Conservation (phyloP, 2,329 filamentous ascomycete genomes). For the Rugonectria rugulosa region DNA sequence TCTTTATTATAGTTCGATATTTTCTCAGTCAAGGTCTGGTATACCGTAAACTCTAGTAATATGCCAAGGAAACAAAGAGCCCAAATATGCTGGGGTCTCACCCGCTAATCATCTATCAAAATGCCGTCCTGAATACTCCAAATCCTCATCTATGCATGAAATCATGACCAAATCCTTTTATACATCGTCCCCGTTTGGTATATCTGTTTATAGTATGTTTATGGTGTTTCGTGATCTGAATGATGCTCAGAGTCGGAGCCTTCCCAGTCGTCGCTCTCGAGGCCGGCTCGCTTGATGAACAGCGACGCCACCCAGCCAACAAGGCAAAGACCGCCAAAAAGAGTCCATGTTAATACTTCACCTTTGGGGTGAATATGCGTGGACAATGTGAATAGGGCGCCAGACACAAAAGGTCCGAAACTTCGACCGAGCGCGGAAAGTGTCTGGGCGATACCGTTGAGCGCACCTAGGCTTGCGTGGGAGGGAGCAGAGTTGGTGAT, state of each 20-base stretch:
- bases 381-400: constrained; percentile 83
- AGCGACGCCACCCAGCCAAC: constrained; percentile 82
- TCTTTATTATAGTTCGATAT: no score
- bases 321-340: constrained; percentile 85
- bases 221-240: constrained; percentile 33
- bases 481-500: constrained; percentile 94
- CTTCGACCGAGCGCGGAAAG: constrained; percentile 90
- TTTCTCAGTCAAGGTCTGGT: no score
- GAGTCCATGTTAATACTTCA: constrained; percentile 83
- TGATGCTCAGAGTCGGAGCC: constrained; percentile 40
- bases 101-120: background rate
- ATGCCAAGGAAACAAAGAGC: background rate
- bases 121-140: background rate
- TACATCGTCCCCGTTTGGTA: no score
- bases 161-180: no score
- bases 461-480: constrained; percentile 82
- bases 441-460: constrained; percentile 94
- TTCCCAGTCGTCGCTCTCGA: constrained; percentile 66
- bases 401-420: constrained; percentile 86
- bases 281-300: constrained; percentile 71
- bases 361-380: constrained; percentile 79
- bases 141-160: constrained; percentile 10
- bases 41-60: no score
- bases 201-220: background rate
- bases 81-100: background rate